phyloP scores from a whole-genome alignment of 2,329 filamentous ascomycete genomes.

The Alternaria consortialis region DNA sequence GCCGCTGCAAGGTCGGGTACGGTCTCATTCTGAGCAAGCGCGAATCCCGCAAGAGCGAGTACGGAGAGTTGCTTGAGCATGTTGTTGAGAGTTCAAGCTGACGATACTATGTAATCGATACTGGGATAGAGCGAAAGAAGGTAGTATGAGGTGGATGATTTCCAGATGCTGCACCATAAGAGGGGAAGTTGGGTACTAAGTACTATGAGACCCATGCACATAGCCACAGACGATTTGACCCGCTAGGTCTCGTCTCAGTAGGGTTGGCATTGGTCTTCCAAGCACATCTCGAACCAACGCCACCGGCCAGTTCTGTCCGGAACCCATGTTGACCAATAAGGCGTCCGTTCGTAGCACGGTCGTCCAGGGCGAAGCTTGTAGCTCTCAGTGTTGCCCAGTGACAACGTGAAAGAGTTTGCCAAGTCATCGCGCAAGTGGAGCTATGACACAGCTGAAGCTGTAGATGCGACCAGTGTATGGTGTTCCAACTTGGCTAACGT shows the following conservation, averaged over 20 bases:
- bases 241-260: conserved; percentile 2
- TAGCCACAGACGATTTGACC: conserved; percentile 11
- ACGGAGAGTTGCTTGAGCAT: conserved; percentile 54
- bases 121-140: neutral
- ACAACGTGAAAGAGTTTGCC: conserved; percentile 22
- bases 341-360: conserved; percentile 22
- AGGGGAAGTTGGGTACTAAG: conserved; percentile 29
- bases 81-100: conserved; percentile 12
- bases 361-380: conserved; percentile 22
- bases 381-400: conserved; percentile 25
- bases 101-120: conserved; percentile 3
- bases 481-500: conserved; percentile 24
- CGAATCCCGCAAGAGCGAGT: conserved; percentile 47
- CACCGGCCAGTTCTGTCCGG: conserved; percentile 16
- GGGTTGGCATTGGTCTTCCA: conserved; percentile 23
- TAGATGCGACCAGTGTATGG: conserved; percentile 25
- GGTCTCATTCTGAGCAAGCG: conserved; percentile 39
- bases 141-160: neutral
- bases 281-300: conserved; percentile 16
- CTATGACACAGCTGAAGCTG: conserved; percentile 28
- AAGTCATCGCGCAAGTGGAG: conserved; percentile 31
- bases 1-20: conserved; percentile 28
- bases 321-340: conserved; percentile 27
- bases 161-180: conserved; percentile 10
- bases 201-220: conserved; percentile 16